phyloP scores from a whole-genome alignment of 1,284 basidiomycete genomes.

The Golubevia pallescens region DNA sequence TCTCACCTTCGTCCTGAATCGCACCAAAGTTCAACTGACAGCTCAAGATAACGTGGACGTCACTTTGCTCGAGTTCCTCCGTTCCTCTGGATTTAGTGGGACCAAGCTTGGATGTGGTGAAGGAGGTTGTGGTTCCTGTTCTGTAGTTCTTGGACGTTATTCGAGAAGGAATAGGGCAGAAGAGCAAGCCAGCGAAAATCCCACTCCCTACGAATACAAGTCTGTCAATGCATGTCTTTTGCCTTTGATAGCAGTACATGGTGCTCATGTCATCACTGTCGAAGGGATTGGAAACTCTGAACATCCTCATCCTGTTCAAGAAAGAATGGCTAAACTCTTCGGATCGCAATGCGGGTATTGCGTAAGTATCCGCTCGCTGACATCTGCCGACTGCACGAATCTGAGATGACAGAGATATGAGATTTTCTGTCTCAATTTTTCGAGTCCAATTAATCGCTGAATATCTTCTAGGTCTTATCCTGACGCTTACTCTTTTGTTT shows the following conservation, averaged over 20 bases:
- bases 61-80: conserved; percentile 63
- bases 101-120: conserved; percentile 65
- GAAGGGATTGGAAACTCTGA: conserved; percentile 60
- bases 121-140: conserved; percentile 65
- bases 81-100: conserved; percentile 60
- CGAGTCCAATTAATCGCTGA: too few species aligned
- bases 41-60: conserved; percentile 37
- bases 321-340: conserved; percentile 60
- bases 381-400: too few species aligned
- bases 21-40: conserved; percentile 32
- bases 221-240: conserved; percentile 65
- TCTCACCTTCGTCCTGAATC: conserved; percentile 40
- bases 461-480: too few species aligned
- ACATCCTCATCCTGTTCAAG: conserved; percentile 65
- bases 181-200: conserved; percentile 9
- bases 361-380: too few species aligned
- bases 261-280: conserved; percentile 64
- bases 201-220: conserved; percentile 41
- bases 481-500: too few species aligned
- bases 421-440: too few species aligned
- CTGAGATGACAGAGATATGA: too few species aligned
- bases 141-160: conserved; percentile 45
- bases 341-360: conserved; percentile 64
- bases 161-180: conserved; percentile 21
- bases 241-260: conserved; percentile 61